A percentile compares a stretch with the other conserved stretches of the same genome.
Evolutionary conservation across 352 stramenopile species (phyloP).

Genomic region (Globisporangium middletonii): DNA sequence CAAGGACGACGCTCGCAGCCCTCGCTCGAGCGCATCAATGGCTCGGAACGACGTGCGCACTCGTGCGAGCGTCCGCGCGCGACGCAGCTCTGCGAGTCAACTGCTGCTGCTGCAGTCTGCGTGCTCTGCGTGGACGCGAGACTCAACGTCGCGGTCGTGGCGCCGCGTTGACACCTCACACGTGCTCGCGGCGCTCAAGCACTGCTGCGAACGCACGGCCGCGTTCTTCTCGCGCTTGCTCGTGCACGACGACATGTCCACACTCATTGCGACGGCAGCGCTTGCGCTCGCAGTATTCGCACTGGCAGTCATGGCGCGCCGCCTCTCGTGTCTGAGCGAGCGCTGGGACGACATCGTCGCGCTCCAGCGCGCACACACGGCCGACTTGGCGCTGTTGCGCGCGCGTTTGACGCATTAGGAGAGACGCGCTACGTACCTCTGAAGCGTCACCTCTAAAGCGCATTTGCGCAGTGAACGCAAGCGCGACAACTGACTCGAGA

Average conservation of each 20-base stretch:
- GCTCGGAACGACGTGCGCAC: not conserved
- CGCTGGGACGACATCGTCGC: conserved; percentile 1
- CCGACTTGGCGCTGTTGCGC: not conserved
- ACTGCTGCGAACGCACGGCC: too few species aligned
- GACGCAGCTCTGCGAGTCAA: too few species aligned
- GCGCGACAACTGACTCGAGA: too few species aligned
- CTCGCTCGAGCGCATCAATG: too few species aligned
- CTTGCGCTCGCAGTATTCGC: not conserved
- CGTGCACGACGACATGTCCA: not conserved
- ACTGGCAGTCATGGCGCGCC: not conserved
- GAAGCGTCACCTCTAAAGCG: not conserved
- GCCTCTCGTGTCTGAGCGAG: conserved; percentile 2
- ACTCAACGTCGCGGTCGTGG: too few species aligned
- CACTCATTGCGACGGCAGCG: not conserved
- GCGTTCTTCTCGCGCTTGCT: too few species aligned
- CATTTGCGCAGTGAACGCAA: too few species aligned
- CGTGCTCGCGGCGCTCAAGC: too few species aligned
- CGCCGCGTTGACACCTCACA: too few species aligned
- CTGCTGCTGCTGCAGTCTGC: too few species aligned
- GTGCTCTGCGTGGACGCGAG: not conserved
- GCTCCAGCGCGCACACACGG: conserved; percentile 1
- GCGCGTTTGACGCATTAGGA: not conserved
- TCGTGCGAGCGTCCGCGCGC: not conserved
- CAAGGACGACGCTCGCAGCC: too few species aligned
- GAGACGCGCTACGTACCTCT: not conserved